Evolutionary conservation across 805 yeast species (phyloP), one percentile per base, ranked within the genome.

Genomic region (Allodekkera sacchari): DNA sequence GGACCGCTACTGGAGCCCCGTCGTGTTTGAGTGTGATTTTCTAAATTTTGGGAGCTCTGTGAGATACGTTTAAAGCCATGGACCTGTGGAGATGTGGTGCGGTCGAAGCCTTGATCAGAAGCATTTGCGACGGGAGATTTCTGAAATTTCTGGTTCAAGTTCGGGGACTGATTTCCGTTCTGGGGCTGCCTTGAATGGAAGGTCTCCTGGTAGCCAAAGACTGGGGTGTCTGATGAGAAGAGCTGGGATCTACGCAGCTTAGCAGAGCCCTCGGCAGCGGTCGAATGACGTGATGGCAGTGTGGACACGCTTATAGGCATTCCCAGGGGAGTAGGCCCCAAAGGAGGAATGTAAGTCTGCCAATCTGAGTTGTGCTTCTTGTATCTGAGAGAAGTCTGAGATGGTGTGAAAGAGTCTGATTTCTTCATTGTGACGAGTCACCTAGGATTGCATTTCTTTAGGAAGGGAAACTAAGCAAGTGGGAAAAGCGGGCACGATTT

Each of bases 341-440:
- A 16, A 4, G 37, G 34, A 18, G 37, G 37, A 8, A 34, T 34
- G 14, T 30, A 34, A 13, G 26, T 19, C 27, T 35, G 31, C 38
- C 38, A 35, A 10, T 35, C 35, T n/a, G 26, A 20, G 18, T 20
- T 20, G 18, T 12, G 7, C 13, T 22, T 22, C 13, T 5, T 22
- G 25, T 12, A 7, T 12, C 25, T 12, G 25, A 22, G 13, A 6
- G n/a, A 22, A 14, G 25, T 22, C 10, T n/a, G n/a, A n/a, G n/a
- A n/a, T n/a, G n/a, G n/a, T n/a, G n/a, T n/a, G n/a, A n/a, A n/a
- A n/a, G n/a, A n/a, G n/a, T n/a, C n/a, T n/a, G n/a, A n/a, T n/a
- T n/a, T n/a, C n/a, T n/a, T n/a, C n/a, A n/a, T n/a, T n/a, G n/a
- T n/a, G n/a, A n/a, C n/a, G n/a, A n/a, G n/a, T n/a, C n/a, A n/a